A percentile compares a stretch with the other conserved stretches of the same genome.
Conservation (phyloP, 148 eudicot species). For the Arctostaphylos glauca region DNA sequence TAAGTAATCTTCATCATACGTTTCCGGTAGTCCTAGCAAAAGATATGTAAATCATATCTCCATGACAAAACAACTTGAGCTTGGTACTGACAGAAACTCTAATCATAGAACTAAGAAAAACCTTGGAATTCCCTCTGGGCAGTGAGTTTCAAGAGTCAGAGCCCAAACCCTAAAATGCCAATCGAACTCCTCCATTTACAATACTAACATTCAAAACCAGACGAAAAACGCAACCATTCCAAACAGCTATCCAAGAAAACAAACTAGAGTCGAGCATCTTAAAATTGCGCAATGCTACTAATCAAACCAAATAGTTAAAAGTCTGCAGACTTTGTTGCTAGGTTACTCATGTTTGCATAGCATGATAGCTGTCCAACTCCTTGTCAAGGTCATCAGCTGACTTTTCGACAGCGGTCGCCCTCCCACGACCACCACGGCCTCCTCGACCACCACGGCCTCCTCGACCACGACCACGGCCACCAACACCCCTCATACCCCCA, state of each 20-base stretch:
- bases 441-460: constrained; percentile 53
- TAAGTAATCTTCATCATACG: not conserved
- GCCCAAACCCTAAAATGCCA: not conserved
- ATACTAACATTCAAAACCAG: not conserved
- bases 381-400: constrained; percentile 89
- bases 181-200: not conserved
- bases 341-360: constrained; percentile 54
- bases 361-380: constrained; percentile 81
- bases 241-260: not conserved
- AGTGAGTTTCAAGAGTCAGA: not conserved
- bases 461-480: constrained; percentile 47
- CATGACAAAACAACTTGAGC: not conserved
- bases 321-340: not conserved
- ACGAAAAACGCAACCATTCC: not conserved
- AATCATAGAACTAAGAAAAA: not conserved
- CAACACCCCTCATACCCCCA: constrained; percentile 49
- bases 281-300: not conserved
- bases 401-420: constrained; percentile 45
- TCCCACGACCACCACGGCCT: constrained; percentile 52
- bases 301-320: not conserved
- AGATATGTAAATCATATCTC: not conserved
- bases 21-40: not conserved
- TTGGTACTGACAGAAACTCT: not conserved
- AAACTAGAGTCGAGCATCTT: not conserved
- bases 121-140: not conserved